Conservation (phyloP, 495 filamentous ascomycete genomes). For the Hypoxylon intermedium region DNA sequence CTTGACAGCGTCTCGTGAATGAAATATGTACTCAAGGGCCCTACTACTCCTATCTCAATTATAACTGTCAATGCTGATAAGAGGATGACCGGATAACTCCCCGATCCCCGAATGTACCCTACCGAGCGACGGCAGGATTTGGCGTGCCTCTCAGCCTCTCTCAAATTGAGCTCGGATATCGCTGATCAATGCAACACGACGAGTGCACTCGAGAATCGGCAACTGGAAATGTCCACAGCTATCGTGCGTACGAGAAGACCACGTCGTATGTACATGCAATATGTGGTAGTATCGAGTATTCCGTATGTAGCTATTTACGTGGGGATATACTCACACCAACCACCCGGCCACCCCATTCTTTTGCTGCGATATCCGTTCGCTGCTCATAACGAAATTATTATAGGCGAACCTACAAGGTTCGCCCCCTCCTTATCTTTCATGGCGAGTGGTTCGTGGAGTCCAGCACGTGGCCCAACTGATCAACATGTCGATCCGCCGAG, state of each 20-base stretch:
- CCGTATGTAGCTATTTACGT: too few species aligned
- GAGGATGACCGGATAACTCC: conserved; percentile 3
- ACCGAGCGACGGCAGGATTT: conserved; percentile 17
- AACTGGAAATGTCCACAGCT: neutral
- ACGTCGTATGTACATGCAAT: neutral
- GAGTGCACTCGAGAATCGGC: neutral
- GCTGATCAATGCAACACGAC: conserved; percentile 32
- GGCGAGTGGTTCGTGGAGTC: conserved; percentile 15
- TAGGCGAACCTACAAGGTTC: conserved; percentile 8
- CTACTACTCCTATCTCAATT: neutral
- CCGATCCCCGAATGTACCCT: conserved; percentile 9
- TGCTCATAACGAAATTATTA: neutral
- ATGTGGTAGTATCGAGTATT: too few species aligned
- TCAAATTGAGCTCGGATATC: conserved; percentile 4
- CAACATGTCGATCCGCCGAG: conserved; percentile 23
- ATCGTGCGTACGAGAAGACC: neutral
- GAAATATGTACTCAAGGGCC: too few species aligned
- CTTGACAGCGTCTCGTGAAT: neutral
- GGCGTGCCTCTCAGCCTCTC: neutral
- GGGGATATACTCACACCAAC: too few species aligned
- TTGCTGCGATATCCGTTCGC: neutral
- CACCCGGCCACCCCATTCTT: too few species aligned
- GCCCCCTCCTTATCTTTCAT: conserved; percentile 22
- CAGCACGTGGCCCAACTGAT: conserved; percentile 33
- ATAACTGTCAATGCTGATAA: conserved; percentile 4